phyloP scores from a whole-genome alignment of 208 protist genomes.

The Crithidia fasciculata region DNA sequence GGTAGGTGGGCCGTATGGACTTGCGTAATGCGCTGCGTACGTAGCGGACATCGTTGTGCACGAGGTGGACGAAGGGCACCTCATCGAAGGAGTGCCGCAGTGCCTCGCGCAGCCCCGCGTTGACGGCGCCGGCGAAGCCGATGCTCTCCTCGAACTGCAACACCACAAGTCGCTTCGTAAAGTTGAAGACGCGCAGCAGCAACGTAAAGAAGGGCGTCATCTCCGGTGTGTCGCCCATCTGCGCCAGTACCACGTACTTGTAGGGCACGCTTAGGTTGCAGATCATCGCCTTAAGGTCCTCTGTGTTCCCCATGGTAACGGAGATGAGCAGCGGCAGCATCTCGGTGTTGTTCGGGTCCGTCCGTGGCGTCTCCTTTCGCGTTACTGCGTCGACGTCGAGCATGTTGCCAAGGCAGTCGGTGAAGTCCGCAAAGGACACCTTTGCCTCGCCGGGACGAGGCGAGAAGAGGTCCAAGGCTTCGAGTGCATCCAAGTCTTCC shows the following conservation, averaged over 20 bases:
- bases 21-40: neutral
- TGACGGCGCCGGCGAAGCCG: constrained; percentile 38
- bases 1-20: constrained; percentile 29
- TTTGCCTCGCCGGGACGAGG: constrained; percentile 23
- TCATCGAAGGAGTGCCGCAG: constrained; percentile 35
- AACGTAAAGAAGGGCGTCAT: constrained; percentile 38
- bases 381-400: constrained; percentile 27
- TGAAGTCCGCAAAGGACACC: constrained; percentile 34
- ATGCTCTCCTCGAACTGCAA: constrained; percentile 31
- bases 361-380: constrained; percentile 17
- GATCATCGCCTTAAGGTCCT: constrained; percentile 43
- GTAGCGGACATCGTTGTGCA: constrained; percentile 42
- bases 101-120: constrained; percentile 44
- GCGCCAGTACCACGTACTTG: constrained; percentile 34
- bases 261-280: constrained; percentile 37
- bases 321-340: constrained; percentile 28
- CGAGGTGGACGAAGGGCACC: constrained; percentile 43
- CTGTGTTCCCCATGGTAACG: constrained; percentile 26
- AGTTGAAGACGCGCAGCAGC: constrained; percentile 39
- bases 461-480: constrained; percentile 20
- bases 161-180: constrained; percentile 50
- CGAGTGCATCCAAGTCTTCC: constrained; percentile 8
- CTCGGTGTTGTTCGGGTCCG: neutral
- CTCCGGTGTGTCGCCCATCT: constrained; percentile 33
- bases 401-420: constrained; percentile 19